Conservation (phyloP, 2,329 filamentous ascomycete species). For the Penicillium rolfsii region DNA sequence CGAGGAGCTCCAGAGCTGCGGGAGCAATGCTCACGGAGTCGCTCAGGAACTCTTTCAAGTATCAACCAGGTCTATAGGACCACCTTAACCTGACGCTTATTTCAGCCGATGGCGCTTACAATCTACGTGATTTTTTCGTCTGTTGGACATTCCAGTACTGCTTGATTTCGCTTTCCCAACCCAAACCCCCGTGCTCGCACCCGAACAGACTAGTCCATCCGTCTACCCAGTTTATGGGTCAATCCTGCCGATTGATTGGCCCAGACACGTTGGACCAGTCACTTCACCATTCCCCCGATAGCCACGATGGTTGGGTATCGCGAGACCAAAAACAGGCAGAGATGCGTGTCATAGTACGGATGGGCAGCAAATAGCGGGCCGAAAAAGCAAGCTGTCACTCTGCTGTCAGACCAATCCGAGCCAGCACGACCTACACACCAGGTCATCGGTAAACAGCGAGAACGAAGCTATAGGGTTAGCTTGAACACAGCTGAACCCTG, state of each 20-base stretch:
- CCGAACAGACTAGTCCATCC: background rate
- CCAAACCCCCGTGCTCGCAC: background rate
- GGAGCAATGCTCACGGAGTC: too few relatives aligned
- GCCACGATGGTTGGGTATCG: background rate
- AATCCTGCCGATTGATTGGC: background rate
- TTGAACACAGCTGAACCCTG: slow-evolving; percentile 9
- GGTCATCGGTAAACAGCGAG: background rate
- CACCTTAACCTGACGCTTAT: background rate
- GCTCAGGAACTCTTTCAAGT: too few relatives aligned
- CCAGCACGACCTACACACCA: background rate
- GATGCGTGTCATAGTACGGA: background rate
- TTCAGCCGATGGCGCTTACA: background rate
- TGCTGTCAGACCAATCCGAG: background rate
- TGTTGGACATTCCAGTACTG: background rate
- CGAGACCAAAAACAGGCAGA: background rate
- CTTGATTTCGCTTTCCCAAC: background rate
- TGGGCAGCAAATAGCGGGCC: background rate
- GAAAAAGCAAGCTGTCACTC: background rate
- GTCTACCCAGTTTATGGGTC: background rate
- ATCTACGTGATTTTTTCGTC: background rate
- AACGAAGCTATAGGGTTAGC: background rate
- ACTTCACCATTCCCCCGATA: background rate
- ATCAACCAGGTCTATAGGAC: too few relatives aligned
- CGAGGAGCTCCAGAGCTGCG: too few relatives aligned
- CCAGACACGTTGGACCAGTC: background rate